Evolutionary conservation across 495 filamentous ascomycete species (phyloP).

Genomic region (Neurospora sp.): DNA sequence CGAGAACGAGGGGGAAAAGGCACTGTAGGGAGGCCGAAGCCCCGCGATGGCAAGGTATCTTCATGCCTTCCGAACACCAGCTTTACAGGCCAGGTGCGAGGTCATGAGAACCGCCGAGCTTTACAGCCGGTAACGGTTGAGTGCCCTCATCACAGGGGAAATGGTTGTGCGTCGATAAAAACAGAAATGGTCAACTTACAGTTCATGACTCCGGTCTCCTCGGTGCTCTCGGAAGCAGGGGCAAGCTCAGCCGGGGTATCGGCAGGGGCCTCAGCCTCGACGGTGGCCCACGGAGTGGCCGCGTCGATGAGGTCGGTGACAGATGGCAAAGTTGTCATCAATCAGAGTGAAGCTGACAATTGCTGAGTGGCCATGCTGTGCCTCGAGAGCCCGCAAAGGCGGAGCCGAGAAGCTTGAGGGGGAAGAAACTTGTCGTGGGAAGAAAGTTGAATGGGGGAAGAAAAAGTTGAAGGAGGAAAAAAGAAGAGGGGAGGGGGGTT

Average conservation of each 20-base stretch:
- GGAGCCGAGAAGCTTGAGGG: neutral
- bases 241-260: conserved; percentile 14
- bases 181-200: neutral
- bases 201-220: neutral
- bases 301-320: conserved; percentile 45
- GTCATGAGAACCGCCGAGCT: neutral
- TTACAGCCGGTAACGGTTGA: neutral
- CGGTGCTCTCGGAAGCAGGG: too few species aligned
- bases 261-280: conserved; percentile 45
- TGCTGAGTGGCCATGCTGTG: neutral
- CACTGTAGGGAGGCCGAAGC: neutral
- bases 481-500: neutral
- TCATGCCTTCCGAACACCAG: neutral
- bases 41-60: neutral
- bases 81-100: neutral
- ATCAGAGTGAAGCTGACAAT: neutral
- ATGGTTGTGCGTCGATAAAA: neutral
- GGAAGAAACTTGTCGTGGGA: neutral
- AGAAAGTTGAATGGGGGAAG: neutral
- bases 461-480: neutral
- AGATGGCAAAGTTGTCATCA: neutral
- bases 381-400: neutral
- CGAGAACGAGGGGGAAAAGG: neutral
- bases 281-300: conserved; percentile 43
- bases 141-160: neutral